Evolutionary conservation across 2,329 filamentous ascomycete species (phyloP).

Genomic region (Neurospora crassa): DNA sequence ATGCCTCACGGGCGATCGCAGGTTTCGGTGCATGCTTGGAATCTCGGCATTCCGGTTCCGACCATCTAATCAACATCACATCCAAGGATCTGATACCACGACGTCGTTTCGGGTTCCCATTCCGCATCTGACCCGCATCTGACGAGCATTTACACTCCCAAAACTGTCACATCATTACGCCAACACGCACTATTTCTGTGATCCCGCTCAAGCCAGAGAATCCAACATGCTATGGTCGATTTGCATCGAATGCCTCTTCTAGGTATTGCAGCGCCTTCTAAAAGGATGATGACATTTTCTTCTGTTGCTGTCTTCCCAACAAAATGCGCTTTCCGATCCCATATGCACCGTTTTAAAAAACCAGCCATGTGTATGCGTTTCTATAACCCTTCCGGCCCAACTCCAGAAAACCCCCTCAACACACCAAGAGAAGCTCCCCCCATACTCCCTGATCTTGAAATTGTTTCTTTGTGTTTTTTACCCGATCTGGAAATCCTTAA

Average conservation of each 20-base stretch:
- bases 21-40: neutral
- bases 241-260: neutral
- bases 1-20: neutral
- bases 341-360: neutral
- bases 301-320: neutral
- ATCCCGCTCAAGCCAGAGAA: neutral
- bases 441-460: neutral
- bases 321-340: neutral
- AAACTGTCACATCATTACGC: neutral
- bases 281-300: neutral
- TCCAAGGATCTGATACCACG: neutral
- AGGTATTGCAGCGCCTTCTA: neutral
- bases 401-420: neutral
- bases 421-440: neutral
- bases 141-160: neutral
- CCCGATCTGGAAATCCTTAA: conserved; percentile 3
- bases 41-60: neutral
- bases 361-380: neutral
- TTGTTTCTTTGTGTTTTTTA: neutral
- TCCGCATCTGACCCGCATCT: neutral
- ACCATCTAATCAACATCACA: neutral
- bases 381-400: neutral
- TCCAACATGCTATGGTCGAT: neutral
- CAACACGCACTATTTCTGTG: neutral
- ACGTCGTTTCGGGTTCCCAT: neutral